Evolutionary conservation across 176 grass and related monocot genomes (phyloP).

Genomic region (Ananas comosus): DNA sequence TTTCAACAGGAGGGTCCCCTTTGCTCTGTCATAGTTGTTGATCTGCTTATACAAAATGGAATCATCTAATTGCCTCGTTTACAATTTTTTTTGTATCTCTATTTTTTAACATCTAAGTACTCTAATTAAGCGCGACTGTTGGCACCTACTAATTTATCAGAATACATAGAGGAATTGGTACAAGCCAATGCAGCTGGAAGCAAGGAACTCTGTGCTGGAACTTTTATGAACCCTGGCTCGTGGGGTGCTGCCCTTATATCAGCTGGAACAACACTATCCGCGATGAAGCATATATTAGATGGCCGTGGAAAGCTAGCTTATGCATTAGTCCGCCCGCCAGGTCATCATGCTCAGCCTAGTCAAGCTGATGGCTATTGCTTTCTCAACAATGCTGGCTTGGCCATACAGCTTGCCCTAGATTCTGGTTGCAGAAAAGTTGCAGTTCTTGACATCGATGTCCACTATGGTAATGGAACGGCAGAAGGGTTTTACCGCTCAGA

Average conservation of each 20-base stretch:
- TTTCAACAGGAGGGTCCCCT: too few relatives aligned
- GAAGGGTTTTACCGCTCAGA: slow-evolving; percentile 68
- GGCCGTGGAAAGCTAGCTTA: slow-evolving; percentile 54
- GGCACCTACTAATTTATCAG: slow-evolving; percentile 23
- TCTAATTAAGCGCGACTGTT: background rate
- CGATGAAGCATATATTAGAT: slow-evolving; percentile 66
- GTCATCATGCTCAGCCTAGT: slow-evolving; percentile 74
- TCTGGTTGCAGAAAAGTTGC: slow-evolving; percentile 40
- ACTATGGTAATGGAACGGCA: slow-evolving; percentile 79
- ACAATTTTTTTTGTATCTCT: background rate
- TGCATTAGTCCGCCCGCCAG: slow-evolving; percentile 64
- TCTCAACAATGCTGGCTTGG: slow-evolving; percentile 77
- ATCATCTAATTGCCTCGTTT: too few relatives aligned
- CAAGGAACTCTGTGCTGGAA: slow-evolving; percentile 52
- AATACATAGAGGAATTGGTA: slow-evolving; percentile 74
- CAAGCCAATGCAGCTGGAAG: slow-evolving; percentile 54
- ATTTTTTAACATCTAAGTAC: background rate
- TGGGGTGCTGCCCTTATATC: slow-evolving; percentile 77
- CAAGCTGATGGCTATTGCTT: slow-evolving; percentile 82
- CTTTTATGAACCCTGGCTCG: slow-evolving; percentile 77
- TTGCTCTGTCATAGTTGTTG: too few relatives aligned
- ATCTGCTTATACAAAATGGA: too few relatives aligned
- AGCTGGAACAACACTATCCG: slow-evolving; percentile 60
- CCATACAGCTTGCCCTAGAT: slow-evolving; percentile 66
- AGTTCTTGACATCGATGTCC: slow-evolving; percentile 70